phyloP scores from a whole-genome alignment of 192 early-diverging fungal species.

The Kickxella alabastrina region DNA sequence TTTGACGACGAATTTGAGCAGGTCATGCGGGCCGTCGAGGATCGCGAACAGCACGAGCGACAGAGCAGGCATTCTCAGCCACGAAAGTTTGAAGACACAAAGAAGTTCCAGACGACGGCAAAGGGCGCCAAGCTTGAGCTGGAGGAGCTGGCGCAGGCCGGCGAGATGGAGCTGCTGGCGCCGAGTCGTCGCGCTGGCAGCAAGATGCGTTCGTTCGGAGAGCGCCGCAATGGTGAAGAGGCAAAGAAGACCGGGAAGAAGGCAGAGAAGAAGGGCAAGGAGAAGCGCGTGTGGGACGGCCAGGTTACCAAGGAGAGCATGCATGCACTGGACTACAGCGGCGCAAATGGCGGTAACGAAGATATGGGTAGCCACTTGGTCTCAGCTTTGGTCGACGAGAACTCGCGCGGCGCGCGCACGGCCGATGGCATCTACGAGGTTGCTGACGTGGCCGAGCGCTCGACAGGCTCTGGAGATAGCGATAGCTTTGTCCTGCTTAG shows the following conservation, averaged over 20 bases:
- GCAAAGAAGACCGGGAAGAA: conserved; percentile 30
- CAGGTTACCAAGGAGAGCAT: conserved; percentile 43
- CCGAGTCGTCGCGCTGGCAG: conserved; percentile 4
- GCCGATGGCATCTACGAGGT: conserved; percentile 75
- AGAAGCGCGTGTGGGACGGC: conserved; percentile 75
- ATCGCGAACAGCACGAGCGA: conserved; percentile 50
- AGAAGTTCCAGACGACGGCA: conserved; percentile 63
- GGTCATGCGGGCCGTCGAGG: conserved; percentile 63
- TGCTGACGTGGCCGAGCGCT: conserved; percentile 59
- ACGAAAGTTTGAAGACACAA: conserved; percentile 77
- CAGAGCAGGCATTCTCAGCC: conserved; percentile 56
- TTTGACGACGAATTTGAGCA: conserved; percentile 74
- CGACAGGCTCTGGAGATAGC: conserved; percentile 50
- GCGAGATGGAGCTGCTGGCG: conserved; percentile 5
- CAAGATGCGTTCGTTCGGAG: conserved; percentile 40
- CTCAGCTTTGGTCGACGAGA: conserved; percentile 55
- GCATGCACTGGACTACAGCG: conserved; percentile 48
- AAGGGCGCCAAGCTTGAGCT: conserved; percentile 55
- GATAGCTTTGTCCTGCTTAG: conserved; percentile 49
- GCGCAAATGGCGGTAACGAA: conserved; percentile 6
- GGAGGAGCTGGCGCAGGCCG: conserved; percentile 43
- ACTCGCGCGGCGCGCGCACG: conserved; percentile 58
- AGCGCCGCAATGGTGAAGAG: conserved; percentile 14
- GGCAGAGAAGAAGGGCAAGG: conserved; percentile 54
- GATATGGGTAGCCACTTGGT: conserved; percentile 9